Evolutionary conservation across 495 filamentous ascomycete genomes (phyloP).

Genomic region (Penicillium nucicola): DNA sequence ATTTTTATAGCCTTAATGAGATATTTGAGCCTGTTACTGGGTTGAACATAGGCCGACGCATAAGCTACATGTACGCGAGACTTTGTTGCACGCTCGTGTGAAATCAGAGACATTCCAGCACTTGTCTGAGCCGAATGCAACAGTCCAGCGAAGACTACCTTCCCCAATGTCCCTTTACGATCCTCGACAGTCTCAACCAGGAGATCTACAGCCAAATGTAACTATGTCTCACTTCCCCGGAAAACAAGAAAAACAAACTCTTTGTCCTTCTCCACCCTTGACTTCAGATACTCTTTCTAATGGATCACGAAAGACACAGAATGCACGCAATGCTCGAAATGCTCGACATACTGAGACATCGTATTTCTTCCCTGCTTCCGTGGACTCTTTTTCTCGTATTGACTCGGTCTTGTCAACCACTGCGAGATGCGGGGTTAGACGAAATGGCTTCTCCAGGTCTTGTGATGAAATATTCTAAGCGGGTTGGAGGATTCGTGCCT

Average conservation of each 20-base stretch:
- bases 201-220: conserved; percentile 22
- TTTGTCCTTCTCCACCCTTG: conserved; percentile 2
- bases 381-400: background rate
- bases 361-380: background rate
- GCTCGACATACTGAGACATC: conserved; percentile 9
- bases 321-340: no score
- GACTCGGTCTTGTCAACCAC: background rate
- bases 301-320: no score
- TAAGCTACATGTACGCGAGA: background rate
- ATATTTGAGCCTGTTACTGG: background rate
- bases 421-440: conserved; percentile 3
- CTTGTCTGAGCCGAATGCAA: background rate
- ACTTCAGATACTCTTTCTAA: background rate
- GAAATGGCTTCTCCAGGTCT: background rate
- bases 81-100: no score
- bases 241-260: background rate
- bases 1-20: conserved; percentile 4
- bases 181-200: no score
- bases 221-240: conserved; percentile 28
- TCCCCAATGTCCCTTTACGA: no score
- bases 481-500: background rate
- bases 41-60: conserved; percentile 3
- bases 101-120: background rate
- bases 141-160: background rate
- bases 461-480: conserved; percentile 12